phyloP scores from a whole-genome alignment of 768 basidiomycete species.

The Phanerodontia chrysosporium region DNA sequence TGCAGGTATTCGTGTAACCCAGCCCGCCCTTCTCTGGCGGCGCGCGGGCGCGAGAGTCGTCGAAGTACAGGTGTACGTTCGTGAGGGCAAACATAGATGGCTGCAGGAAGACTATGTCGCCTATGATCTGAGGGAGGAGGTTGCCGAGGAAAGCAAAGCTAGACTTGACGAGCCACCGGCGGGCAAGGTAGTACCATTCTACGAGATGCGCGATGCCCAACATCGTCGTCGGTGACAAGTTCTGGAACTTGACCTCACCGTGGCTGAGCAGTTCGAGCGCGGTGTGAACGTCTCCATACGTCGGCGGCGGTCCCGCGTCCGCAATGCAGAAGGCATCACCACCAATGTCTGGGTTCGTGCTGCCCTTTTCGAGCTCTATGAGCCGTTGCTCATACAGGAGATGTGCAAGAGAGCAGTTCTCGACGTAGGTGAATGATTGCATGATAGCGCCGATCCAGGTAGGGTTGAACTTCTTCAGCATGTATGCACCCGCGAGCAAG shows the following conservation, averaged over 20 bases:
- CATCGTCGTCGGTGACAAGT: conserved; percentile 59
- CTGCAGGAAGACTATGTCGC: conserved; percentile 35
- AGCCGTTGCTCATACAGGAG: conserved; percentile 71
- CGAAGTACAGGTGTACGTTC: conserved; percentile 33
- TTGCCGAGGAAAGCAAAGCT: conserved; percentile 4
- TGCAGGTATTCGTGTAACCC: conserved; percentile 28
- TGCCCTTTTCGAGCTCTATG: conserved; percentile 43
- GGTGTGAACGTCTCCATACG: conserved; percentile 60
- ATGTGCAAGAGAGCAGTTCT: conserved; percentile 72
- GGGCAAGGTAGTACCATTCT: conserved; percentile 49
- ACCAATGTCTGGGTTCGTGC: conserved; percentile 57
- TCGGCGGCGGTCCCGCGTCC: conserved; percentile 60
- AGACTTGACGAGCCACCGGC: conserved; percentile 35
- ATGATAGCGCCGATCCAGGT: conserved; percentile 57
- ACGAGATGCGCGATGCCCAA: conserved; percentile 57
- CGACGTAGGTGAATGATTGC: conserved; percentile 69
- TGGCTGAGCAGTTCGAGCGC: conserved; percentile 51
- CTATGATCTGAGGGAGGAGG: conserved; percentile 22
- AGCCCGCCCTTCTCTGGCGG: conserved; percentile 33
- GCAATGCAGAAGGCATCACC: conserved; percentile 66
- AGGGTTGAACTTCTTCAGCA: conserved; percentile 54
- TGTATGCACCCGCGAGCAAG: conserved; percentile 59
- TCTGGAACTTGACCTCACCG: conserved; percentile 52
- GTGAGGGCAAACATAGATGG: conserved; percentile 34
- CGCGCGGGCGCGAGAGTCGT: conserved; percentile 35